These are phyloP conservation scores for Termitomyces eurrhizus DNA, from an alignment of 768 basidiomycete genomes.

Conservation along the genomic window DNA sequence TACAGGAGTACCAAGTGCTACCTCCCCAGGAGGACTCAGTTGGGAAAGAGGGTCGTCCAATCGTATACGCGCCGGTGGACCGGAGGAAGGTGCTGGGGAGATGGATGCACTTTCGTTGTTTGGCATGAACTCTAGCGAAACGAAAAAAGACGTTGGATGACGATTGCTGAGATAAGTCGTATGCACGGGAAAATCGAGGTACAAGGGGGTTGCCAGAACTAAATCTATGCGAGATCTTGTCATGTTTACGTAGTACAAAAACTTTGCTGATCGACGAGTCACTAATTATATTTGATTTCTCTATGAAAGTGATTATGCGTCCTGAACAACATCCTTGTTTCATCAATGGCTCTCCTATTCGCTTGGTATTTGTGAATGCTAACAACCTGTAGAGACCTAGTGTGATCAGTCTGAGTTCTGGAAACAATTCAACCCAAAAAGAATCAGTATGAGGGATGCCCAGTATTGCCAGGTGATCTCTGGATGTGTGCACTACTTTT, in stretches of 20 bases:
- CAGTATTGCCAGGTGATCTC: background rate
- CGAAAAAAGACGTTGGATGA: conserved; percentile 10
- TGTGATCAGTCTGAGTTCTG: background rate
- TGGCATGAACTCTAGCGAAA: conserved; percentile 5
- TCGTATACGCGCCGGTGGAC: background rate
- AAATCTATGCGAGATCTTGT: background rate
- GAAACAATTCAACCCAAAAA: too few relatives aligned
- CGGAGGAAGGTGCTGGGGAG: conserved; percentile 1
- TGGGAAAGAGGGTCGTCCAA: conserved; percentile 7
- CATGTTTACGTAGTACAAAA: background rate
- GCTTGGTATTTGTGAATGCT: background rate
- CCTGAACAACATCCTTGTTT: too few relatives aligned
- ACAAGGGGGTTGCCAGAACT: background rate
- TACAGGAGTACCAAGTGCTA: background rate
- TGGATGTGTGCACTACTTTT: too few relatives aligned
- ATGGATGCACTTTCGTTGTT: conserved; percentile 7
- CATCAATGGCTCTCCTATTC: background rate
- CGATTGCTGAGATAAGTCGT: background rate
- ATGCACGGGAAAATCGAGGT: background rate
- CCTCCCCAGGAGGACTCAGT: background rate
- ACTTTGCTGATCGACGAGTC: background rate
- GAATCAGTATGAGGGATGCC: too few relatives aligned
- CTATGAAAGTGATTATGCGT: background rate
- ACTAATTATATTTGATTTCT: background rate
- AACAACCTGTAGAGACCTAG: background rate